These are phyloP conservation scores for Prunus padus DNA, from an alignment of 306 rosid species.

Conservation along the genomic window DNA sequence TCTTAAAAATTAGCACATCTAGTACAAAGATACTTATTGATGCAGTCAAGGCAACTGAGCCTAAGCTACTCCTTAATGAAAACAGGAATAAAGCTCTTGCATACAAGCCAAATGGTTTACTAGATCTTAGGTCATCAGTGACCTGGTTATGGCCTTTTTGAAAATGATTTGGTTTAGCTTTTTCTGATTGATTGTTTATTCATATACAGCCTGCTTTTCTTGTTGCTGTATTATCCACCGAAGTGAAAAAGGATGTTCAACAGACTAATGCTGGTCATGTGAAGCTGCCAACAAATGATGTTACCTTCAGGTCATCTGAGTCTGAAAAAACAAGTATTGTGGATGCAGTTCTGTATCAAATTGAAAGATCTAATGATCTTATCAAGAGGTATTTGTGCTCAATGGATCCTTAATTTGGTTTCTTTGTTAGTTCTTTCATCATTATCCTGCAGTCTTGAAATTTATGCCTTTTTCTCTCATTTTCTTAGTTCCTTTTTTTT, in stretches of 20 bases:
- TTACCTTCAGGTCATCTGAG: slow-evolving; percentile 34
- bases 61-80: background rate
- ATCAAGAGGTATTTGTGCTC: slow-evolving; percentile 50
- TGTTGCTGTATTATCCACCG: slow-evolving; percentile 54
- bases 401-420: slow-evolving; percentile 7
- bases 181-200: slow-evolving; percentile 25
- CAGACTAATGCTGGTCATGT: slow-evolving; percentile 36
- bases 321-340: slow-evolving; percentile 45
- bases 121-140: background rate
- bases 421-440: slow-evolving; percentile 12
- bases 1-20: too few species aligned
- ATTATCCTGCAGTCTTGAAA: slow-evolving; percentile 9
- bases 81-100: too few species aligned
- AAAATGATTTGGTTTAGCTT: background rate
- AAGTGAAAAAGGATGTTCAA: slow-evolving; percentile 41
- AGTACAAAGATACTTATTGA: background rate
- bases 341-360: slow-evolving; percentile 51
- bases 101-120: background rate
- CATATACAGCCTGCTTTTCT: slow-evolving; percentile 86
- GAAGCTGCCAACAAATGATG: slow-evolving; percentile 46
- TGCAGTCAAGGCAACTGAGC: background rate
- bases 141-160: background rate
- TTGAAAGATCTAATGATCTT: slow-evolving; percentile 47
- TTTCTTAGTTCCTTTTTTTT: slow-evolving; percentile 7
- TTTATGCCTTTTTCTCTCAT: background rate